A percentile compares a stretch with the other conserved stretches of the same genome.
phyloP scores from a whole-genome alignment of 2,329 filamentous ascomycete genomes.

The Hypoxylon sp. region DNA sequence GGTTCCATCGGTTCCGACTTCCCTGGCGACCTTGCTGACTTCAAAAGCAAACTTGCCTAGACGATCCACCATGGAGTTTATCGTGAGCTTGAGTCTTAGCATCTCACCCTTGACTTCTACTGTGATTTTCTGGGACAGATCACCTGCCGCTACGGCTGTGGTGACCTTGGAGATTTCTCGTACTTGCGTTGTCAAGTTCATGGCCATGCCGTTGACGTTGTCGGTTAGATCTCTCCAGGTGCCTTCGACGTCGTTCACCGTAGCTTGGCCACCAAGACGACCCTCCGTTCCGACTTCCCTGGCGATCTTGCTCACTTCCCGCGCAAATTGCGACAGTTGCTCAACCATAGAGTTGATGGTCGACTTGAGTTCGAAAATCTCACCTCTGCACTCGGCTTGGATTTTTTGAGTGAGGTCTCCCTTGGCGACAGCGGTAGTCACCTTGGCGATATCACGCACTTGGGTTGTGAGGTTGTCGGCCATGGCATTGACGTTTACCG shows the following conservation, averaged over 20 bases:
- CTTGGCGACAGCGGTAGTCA: conserved; percentile 75
- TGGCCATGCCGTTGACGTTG: conserved; percentile 98
- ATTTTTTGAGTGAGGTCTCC: conserved; percentile 98
- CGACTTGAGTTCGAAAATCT: conserved; percentile 93
- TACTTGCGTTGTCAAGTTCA: conserved; percentile 97
- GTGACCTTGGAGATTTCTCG: conserved; percentile 97
- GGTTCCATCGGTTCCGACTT: conserved; percentile 95
- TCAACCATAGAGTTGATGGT: conserved; percentile 99
- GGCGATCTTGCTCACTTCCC: conserved; percentile 95
- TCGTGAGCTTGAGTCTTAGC: conserved; percentile 92
- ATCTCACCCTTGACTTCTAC: conserved; percentile 96
- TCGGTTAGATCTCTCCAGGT: conserved; percentile 97
- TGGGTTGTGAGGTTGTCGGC: conserved; percentile 87
- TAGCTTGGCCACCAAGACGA: conserved; percentile 91
- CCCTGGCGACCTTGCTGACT: conserved; percentile 92
- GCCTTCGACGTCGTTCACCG: conserved; percentile 93
- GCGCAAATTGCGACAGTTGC: conserved; percentile 94
- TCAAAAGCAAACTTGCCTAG: conserved; percentile 95
- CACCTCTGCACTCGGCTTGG: conserved; percentile 88
- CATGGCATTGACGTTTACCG: conserved; percentile 88
- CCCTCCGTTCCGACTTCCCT: conserved; percentile 97
- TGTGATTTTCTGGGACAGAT: conserved; percentile 94
- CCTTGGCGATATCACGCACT: conserved; percentile 92
- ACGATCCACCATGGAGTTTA: conserved; percentile 99
- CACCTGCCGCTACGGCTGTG: conserved; percentile 91